phyloP scores from a whole-genome alignment of 352 stramenopile species.

The Phytophthora sp. region DNA sequence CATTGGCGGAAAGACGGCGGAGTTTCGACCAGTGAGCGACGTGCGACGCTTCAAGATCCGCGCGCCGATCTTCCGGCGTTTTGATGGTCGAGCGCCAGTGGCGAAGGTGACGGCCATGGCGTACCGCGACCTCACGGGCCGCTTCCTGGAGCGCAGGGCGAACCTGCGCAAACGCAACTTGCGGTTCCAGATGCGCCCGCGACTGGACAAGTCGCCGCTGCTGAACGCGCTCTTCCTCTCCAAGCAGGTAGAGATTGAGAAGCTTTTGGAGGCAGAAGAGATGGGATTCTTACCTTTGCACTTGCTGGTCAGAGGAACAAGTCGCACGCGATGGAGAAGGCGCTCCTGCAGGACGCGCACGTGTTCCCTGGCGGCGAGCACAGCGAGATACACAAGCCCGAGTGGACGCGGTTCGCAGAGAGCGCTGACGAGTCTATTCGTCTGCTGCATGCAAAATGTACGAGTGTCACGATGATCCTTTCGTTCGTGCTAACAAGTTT shows the following conservation, averaged over 20 bases:
- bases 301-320: slow-evolving; percentile 62
- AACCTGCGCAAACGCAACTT: slow-evolving; percentile 64
- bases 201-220: slow-evolving; percentile 47
- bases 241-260: slow-evolving; percentile 45
- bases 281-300: neutral
- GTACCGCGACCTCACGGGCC: slow-evolving; percentile 61
- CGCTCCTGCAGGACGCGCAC: slow-evolving; percentile 60
- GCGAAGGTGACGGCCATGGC: slow-evolving; percentile 42
- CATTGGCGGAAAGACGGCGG: slow-evolving; percentile 20
- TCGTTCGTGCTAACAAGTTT: too few relatives aligned
- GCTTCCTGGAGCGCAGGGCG: slow-evolving; percentile 47
- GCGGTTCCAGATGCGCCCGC: slow-evolving; percentile 59
- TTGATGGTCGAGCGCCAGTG: slow-evolving; percentile 4
- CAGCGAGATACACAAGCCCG: slow-evolving; percentile 45
- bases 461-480: slow-evolving; percentile 2
- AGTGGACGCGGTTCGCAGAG: slow-evolving; percentile 70
- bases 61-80: slow-evolving; percentile 7
- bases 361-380: slow-evolving; percentile 43
- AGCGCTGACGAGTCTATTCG: slow-evolving; percentile 71
- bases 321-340: slow-evolving; percentile 62
- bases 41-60: slow-evolving; percentile 57
- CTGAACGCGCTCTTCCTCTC: slow-evolving; percentile 54
- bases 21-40: slow-evolving; percentile 19
- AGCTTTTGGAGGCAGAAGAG: neutral
- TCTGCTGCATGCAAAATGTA: slow-evolving; percentile 75